Percentiles rank a stretch among this genome's conserved stretches.
These are phyloP conservation scores for Termitomyces sp. DNA, from an alignment of 768 basidiomycete genomes.

Conservation along the genomic window DNA sequence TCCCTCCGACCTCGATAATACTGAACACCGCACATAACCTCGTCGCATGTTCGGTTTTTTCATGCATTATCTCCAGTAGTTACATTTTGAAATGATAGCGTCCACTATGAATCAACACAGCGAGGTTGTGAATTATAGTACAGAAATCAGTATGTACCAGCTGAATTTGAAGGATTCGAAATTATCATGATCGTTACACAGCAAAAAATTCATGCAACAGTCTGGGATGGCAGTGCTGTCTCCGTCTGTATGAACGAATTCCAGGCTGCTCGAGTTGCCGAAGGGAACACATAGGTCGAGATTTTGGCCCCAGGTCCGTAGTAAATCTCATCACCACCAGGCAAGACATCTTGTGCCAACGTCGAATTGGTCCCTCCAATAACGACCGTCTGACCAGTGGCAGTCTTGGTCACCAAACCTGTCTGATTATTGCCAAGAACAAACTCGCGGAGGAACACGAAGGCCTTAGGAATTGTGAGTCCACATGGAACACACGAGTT, in stretches of 20 bases:
- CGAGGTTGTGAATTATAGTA: slow-evolving; percentile 52
- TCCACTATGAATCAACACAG: background rate
- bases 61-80: background rate
- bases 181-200: background rate
- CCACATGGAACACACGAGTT: background rate
- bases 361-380: slow-evolving; percentile 45
- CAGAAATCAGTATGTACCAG: background rate
- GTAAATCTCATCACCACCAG: slow-evolving; percentile 50
- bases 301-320: slow-evolving; percentile 44
- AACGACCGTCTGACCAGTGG: slow-evolving; percentile 23
- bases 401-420: slow-evolving; percentile 41
- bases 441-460: slow-evolving; percentile 60
- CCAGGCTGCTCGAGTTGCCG: slow-evolving; percentile 54
- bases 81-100: background rate
- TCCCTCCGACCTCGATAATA: slow-evolving; percentile 40
- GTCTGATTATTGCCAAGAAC: slow-evolving; percentile 56
- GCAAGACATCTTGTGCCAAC: slow-evolving; percentile 40
- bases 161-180: background rate
- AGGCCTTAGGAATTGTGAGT: slow-evolving; percentile 35
- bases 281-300: slow-evolving; percentile 50
- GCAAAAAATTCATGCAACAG: background rate
- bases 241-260: slow-evolving; percentile 39
- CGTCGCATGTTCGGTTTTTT: background rate
- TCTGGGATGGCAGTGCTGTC: slow-evolving; percentile 19
- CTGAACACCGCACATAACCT: background rate